These are phyloP conservation scores for Rhizoctonia solani DNA, from an alignment of 1,284 basidiomycete genomes.

Conservation along the genomic window DNA sequence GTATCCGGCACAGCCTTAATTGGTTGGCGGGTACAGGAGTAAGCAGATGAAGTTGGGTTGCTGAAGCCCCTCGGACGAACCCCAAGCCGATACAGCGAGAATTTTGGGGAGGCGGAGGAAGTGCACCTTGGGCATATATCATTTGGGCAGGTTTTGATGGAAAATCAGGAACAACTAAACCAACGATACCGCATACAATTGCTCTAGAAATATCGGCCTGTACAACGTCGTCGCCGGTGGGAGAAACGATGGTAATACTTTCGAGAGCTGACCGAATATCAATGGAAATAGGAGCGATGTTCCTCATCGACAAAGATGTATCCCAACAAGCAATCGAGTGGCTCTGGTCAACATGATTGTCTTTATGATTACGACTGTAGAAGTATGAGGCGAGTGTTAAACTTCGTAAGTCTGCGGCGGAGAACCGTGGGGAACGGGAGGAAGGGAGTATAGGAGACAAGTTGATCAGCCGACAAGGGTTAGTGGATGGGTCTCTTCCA, in stretches of 20 bases:
- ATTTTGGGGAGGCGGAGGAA: slow-evolving; percentile 57
- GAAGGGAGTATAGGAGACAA: slow-evolving; percentile 5
- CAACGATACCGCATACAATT: slow-evolving; percentile 82
- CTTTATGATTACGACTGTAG: slow-evolving; percentile 54
- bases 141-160: slow-evolving; percentile 45
- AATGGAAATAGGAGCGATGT: slow-evolving; percentile 69
- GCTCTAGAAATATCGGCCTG: slow-evolving; percentile 67
- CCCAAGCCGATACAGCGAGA: slow-evolving; percentile 72
- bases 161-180: slow-evolving; percentile 58
- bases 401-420: slow-evolving; percentile 74
- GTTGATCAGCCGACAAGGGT: neutral
- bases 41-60: slow-evolving; percentile 63
- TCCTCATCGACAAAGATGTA: slow-evolving; percentile 68
- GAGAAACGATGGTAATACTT: slow-evolving; percentile 64
- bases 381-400: slow-evolving; percentile 83
- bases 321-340: slow-evolving; percentile 59
- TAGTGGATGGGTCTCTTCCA: neutral
- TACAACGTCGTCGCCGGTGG: slow-evolving; percentile 75
- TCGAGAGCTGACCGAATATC: slow-evolving; percentile 60
- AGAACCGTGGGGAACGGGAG: slow-evolving; percentile 44
- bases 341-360: slow-evolving; percentile 41
- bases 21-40: slow-evolving; percentile 65
- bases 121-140: slow-evolving; percentile 60
- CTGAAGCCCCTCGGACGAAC: slow-evolving; percentile 66
- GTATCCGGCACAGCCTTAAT: slow-evolving; percentile 52